A percentile compares a stretch with the other conserved stretches of the same genome.
Evolutionary conservation across 495 filamentous ascomycete genomes (phyloP).

Genomic region (Margaritispora aquatica): DNA sequence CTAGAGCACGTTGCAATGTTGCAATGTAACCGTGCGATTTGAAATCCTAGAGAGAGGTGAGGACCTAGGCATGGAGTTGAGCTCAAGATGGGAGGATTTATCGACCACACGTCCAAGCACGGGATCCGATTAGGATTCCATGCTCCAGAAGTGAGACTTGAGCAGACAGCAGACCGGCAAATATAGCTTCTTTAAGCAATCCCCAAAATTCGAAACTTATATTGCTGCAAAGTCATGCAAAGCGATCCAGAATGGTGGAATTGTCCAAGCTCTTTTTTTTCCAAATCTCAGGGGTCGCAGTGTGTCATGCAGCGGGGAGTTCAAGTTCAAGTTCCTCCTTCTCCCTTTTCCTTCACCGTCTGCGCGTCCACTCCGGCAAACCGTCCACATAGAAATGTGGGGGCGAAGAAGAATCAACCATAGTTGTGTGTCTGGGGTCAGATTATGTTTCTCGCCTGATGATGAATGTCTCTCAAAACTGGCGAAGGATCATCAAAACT

Average conservation of each 20-base stretch:
- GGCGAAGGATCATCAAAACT: neutral
- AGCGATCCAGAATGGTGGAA: neutral
- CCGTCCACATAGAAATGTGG: too few relatives aligned
- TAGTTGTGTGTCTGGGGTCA: too few relatives aligned
- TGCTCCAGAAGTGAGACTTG: neutral
- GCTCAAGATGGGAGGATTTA: neutral
- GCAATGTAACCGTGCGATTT: neutral
- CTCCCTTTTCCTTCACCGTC: too few relatives aligned
- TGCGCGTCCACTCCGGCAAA: too few relatives aligned
- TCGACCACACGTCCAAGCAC: neutral
- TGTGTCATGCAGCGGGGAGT: constrained; percentile 4
- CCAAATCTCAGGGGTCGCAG: neutral
- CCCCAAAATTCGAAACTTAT: too few relatives aligned
- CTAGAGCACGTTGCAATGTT: neutral
- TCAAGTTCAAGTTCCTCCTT: too few relatives aligned
- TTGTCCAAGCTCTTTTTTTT: neutral
- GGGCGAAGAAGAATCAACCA: too few relatives aligned
- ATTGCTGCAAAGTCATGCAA: too few relatives aligned
- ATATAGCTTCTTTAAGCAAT: neutral
- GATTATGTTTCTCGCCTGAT: too few relatives aligned
- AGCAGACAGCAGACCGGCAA: neutral
- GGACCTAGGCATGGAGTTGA: neutral
- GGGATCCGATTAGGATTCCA: neutral
- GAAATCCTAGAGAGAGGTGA: too few relatives aligned
- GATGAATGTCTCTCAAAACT: neutral